Evolutionary conservation across 2,329 filamentous ascomycete genomes (phyloP).

Genomic region (Gaeumannomyces sp.): DNA sequence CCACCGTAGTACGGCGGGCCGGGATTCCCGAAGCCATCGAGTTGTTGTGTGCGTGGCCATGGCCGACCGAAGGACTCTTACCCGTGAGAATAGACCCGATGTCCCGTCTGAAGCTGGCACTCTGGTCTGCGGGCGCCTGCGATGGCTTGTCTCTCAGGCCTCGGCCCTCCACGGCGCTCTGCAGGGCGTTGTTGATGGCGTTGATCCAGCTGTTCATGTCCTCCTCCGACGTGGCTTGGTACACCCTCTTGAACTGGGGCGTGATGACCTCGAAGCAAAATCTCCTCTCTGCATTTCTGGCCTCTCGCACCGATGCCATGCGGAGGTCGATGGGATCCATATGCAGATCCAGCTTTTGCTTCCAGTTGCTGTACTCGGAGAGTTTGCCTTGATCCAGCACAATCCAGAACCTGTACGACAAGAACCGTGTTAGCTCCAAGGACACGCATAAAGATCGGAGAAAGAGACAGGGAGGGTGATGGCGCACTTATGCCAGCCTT

Average conservation of each 20-base stretch:
- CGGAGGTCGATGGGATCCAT: conserved; percentile 97
- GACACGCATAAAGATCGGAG: neutral
- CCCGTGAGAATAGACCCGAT: conserved; percentile 91
- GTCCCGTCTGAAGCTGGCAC: conserved; percentile 59
- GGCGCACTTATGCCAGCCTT: conserved; percentile 95
- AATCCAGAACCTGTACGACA: conserved; percentile 76
- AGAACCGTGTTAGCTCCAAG: neutral
- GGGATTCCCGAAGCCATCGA: conserved; percentile 50
- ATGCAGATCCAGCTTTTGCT: conserved; percentile 90
- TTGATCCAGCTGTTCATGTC: conserved; percentile 97
- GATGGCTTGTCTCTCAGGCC: conserved; percentile 50
- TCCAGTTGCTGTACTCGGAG: conserved; percentile 99
- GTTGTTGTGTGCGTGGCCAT: conserved; percentile 44
- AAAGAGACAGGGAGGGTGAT: neutral
- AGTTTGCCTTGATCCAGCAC: conserved; percentile 94
- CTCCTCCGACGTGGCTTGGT: conserved; percentile 95
- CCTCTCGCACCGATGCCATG: conserved; percentile 94
- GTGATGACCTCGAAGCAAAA: conserved; percentile 99
- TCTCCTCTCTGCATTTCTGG: conserved; percentile 84
- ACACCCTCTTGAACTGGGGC: conserved; percentile 90
- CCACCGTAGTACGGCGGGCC: conserved; percentile 82
- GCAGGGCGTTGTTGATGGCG: conserved; percentile 93
- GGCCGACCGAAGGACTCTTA: conserved; percentile 69
- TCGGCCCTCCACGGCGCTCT: conserved; percentile 87
- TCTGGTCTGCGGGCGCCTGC: conserved; percentile 38